phyloP scores from a whole-genome alignment of 148 eudicot species.

The Rhododendron vialii region DNA sequence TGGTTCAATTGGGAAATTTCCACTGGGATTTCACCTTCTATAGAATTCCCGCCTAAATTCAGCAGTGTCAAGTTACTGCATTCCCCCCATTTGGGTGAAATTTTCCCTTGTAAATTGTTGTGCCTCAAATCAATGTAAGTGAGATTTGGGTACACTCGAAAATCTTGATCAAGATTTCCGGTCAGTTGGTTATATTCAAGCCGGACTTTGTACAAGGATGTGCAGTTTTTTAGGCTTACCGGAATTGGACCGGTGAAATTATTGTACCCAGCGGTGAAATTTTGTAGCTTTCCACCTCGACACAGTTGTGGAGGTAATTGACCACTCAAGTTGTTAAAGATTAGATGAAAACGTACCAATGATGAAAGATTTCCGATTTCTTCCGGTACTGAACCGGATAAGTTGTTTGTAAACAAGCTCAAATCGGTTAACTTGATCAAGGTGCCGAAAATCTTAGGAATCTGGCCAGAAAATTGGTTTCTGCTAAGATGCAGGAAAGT shows the following conservation, averaged over 20 bases:
- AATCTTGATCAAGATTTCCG: not conserved
- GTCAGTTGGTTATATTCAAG: constrained; percentile 1
- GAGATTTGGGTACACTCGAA: constrained; percentile 5
- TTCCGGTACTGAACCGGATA: not conserved
- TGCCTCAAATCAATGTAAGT: not conserved
- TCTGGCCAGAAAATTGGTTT: not conserved
- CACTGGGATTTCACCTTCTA: too few relatives aligned
- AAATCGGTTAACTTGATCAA: not conserved
- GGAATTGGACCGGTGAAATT: constrained; percentile 1
- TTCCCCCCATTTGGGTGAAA: not conserved
- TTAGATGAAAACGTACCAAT: not conserved
- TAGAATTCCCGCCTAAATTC: too few relatives aligned
- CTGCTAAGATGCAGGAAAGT: not conserved
- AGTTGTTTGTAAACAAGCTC: not conserved
- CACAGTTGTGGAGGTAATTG: not conserved
- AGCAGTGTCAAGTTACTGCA: not conserved
- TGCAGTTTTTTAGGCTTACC: constrained; percentile 3
- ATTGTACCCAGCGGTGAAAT: not conserved
- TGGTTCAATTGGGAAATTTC: too few relatives aligned
- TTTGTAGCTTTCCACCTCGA: not conserved
- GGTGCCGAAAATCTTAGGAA: not conserved
- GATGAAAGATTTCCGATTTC: constrained; percentile 4
- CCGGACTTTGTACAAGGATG: constrained; percentile 3
- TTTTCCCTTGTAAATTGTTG: not conserved
- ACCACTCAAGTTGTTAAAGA: not conserved